Evolutionary conservation across 305 asterid genomes (phyloP).

Genomic region (Fraxinus angustifolia): DNA sequence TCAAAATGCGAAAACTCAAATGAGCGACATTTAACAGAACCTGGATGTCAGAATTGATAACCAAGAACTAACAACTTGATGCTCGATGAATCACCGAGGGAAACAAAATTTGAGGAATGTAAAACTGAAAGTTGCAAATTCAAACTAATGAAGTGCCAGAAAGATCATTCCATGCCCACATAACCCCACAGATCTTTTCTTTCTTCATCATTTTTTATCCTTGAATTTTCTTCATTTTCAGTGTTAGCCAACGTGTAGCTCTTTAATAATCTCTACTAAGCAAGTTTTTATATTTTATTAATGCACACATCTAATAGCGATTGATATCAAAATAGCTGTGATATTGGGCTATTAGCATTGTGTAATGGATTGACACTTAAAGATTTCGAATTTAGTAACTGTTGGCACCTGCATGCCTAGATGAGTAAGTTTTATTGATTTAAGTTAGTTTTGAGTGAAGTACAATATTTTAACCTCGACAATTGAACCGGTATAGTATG

Average conservation of each 20-base stretch:
- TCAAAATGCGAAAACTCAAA: background rate
- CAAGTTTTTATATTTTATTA: background rate
- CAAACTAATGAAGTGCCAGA: background rate
- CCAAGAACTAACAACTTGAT: background rate
- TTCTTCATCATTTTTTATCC: background rate
- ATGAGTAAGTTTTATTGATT: background rate
- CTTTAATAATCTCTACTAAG: background rate
- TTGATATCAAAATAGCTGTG: background rate
- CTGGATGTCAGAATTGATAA: background rate
- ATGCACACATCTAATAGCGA: background rate
- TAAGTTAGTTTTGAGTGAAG: background rate
- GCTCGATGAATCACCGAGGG: background rate
- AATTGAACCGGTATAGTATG: background rate
- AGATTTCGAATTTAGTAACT: background rate
- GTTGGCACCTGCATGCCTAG: background rate
- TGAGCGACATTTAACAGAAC: background rate
- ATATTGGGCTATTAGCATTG: background rate
- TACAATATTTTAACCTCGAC: background rate
- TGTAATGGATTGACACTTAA: background rate
- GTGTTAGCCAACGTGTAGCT: background rate
- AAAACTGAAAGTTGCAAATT: background rate
- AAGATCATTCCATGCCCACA: background rate
- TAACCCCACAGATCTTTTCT: background rate
- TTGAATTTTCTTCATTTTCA: background rate
- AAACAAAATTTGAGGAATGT: background rate